A percentile compares a stretch with the other conserved stretches of the same genome.
These are phyloP conservation scores for Paecilomyces variotii DNA, from an alignment of 2,329 filamentous ascomycete species.

Conservation along the genomic window DNA sequence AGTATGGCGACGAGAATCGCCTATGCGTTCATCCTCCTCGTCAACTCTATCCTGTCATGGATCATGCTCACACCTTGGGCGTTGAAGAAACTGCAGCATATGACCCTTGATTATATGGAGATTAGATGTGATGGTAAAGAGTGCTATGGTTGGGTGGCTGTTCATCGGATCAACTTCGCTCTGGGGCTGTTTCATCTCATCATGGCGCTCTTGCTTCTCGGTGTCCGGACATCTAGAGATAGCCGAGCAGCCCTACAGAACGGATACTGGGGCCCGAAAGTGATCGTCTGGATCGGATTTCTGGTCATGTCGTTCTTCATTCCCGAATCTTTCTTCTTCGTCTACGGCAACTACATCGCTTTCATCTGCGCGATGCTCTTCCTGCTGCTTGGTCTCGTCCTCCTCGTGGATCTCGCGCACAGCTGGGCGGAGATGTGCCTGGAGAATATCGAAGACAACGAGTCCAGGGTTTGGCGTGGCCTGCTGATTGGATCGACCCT, in stretches of 20 bases:
- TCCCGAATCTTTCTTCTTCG: constrained; percentile 86
- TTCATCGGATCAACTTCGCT: constrained; percentile 96
- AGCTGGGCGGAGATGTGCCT: constrained; percentile 97
- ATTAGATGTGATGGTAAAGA: constrained; percentile 85
- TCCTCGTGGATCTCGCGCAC: constrained; percentile 90
- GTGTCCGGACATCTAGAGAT: constrained; percentile 79
- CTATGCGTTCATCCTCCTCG: constrained; percentile 84
- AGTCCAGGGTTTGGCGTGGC: constrained; percentile 75
- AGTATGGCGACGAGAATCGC: constrained; percentile 96
- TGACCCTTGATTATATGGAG: constrained; percentile 92
- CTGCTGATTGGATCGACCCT: constrained; percentile 87
- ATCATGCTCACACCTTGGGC: constrained; percentile 99
- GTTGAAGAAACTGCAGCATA: constrained; percentile 84
- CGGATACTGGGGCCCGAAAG: constrained; percentile 97
- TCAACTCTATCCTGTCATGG: constrained; percentile 97
- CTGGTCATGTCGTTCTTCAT: constrained; percentile 93
- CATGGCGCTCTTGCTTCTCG: constrained; percentile 74
- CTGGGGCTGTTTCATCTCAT: constrained; percentile 89
- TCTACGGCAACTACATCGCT: constrained; percentile 92
- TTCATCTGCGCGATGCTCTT: constrained; percentile 86
- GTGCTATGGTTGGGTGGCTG: constrained; percentile 92
- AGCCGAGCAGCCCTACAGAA: constrained; percentile 86
- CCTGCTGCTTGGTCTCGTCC: constrained; percentile 80
- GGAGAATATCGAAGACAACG: constrained; percentile 80
- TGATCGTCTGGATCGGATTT: constrained; percentile 78